These are phyloP conservation scores for Fraxinus paxiana DNA, from an alignment of 305 asterid species.

Conservation along the genomic window DNA sequence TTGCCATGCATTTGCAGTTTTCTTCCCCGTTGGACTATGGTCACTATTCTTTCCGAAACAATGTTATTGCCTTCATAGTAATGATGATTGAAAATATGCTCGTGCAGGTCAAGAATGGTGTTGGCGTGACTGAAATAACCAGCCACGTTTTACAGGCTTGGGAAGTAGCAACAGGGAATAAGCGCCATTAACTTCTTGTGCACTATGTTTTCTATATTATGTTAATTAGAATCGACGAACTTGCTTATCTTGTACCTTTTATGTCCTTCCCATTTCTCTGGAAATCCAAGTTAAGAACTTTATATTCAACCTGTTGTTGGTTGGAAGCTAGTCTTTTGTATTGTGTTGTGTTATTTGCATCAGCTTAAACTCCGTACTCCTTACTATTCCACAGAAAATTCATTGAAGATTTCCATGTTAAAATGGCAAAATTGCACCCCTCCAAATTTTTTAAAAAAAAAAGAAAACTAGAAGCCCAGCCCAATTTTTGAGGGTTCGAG, in stretches of 20 bases:
- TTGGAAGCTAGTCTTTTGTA: neutral
- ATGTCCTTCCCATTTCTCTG: neutral
- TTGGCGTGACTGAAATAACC: slow-evolving; percentile 75
- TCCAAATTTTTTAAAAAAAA: neutral
- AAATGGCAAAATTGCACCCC: neutral
- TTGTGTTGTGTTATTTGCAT: neutral
- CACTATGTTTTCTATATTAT: neutral
- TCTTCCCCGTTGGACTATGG: neutral
- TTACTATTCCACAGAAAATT: neutral
- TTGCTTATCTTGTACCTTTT: neutral
- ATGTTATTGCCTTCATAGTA: neutral
- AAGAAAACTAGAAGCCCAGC: neutral
- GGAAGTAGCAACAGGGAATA: slow-evolving; percentile 68
- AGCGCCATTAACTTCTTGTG: slow-evolving; percentile 23
- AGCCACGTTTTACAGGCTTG: slow-evolving; percentile 63
- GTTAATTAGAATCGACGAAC: neutral
- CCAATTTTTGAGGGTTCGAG: neutral
- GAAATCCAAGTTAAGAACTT: neutral
- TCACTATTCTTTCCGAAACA: neutral
- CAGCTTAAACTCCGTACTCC: neutral
- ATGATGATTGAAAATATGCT: neutral
- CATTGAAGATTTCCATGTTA: neutral
- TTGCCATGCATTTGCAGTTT: neutral
- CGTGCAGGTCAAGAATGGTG: slow-evolving; percentile 84
- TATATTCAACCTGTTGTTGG: neutral